phyloP scores from a whole-genome alignment of 306 rosid genomes.

The Spatholobus suberectus region DNA sequence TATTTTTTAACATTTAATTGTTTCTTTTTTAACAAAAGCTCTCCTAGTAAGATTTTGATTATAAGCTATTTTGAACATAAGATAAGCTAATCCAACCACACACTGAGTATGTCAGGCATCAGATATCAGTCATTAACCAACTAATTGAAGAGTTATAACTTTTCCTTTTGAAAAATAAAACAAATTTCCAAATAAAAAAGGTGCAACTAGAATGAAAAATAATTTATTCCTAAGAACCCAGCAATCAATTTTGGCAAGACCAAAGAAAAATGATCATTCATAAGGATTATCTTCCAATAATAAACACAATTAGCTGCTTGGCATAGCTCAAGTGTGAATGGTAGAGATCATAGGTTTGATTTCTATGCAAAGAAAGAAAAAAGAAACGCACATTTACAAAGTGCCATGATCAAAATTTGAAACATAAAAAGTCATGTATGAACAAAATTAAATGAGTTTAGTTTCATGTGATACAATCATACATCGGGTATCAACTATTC shows the following conservation, averaged over 20 bases:
- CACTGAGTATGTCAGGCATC: background rate
- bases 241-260: conserved; percentile 5
- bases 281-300: background rate
- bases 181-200: background rate
- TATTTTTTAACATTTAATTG: background rate
- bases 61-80: conserved; percentile 7
- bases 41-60: conserved; percentile 18
- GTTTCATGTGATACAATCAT: conserved; percentile 11
- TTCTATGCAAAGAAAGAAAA: background rate
- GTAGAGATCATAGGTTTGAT: conserved; percentile 9
- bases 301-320: conserved; percentile 13
- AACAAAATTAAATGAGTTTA: conserved; percentile 3
- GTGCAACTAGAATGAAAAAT: conserved; percentile 13
- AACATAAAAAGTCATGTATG: background rate
- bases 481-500: conserved; percentile 6
- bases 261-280: background rate
- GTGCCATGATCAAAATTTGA: conserved; percentile 17
- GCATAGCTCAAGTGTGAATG: conserved; percentile 1
- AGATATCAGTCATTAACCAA: conserved; percentile 11
- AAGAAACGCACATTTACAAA: background rate
- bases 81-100: conserved; percentile 7
- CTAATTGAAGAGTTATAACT: background rate
- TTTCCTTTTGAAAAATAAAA: conserved; percentile 14
- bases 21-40: background rate
- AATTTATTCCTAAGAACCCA: background rate